Base-by-base conservation (phyloP, 768 basidiomycete species). In the Tephrocybe rancida region DNA sequence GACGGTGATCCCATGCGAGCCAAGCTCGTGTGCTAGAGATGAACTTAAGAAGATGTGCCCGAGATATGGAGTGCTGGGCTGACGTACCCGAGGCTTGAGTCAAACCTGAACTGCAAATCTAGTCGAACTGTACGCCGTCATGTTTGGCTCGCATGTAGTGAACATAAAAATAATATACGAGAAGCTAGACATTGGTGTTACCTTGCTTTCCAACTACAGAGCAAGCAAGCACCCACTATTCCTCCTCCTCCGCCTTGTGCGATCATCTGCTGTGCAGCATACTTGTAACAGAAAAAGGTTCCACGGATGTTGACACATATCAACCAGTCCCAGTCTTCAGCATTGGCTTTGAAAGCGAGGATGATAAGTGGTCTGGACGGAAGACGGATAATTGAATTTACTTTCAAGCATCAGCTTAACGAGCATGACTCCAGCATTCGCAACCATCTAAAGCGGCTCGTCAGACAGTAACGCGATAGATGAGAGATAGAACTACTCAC, bases 221-320 rank as follows among this genome's bases (percentile, higher is more conserved):
- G n/a, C 4, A 78, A 81, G 9, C 67, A 71, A 1, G 76, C 75
- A 11, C 77, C 76, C 18, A 79, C 69, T 22, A 79, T 73, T 38
- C 75, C 63, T 0, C 78, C 78, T 5, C 78, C 77, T 3, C 57
- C 59, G 24, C 75, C 74, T 62, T 78, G 77, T 22, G 64, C 63
- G 29, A 78, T 70, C 78, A 80, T 80, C 46, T 69, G 66, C 18
- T 66, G 43, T 3, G 67, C 77, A 4, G 77, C 76, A 47, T 71
- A 67, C 44, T 73, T 72, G 60, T 76, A 77, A 58, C 75, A 75
- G 1, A 77, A 57, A 35, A 75, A 75, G 0, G 65, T 60, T 1
- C 78, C 76, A 8, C 66, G 62, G 5, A 62, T 61, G 46, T 79
- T 79, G 52, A 74, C 62, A 1, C 59, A 30, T 27, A 72, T 67